Base-by-base conservation (phyloP, 2,329 filamentous ascomycete species). In the Bipolaris zeicola region DNA sequence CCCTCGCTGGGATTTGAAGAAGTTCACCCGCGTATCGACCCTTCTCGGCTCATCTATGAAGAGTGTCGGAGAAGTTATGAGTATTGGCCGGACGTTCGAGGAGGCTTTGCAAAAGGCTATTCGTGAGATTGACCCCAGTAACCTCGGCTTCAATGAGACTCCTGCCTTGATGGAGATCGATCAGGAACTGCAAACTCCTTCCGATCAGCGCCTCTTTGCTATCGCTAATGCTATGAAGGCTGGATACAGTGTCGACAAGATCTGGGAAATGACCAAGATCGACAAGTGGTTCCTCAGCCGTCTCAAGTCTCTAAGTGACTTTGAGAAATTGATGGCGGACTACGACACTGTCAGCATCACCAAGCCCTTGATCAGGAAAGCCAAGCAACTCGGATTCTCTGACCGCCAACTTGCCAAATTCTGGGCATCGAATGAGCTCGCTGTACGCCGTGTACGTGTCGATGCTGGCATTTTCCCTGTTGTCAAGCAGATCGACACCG, bases 21-120 rank as follows among this genome's bases (percentile, higher is more conserved):
- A 99, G 81, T 99, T 99, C 79, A 96, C 91, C 26, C 88, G 95
- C 65, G 95, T 98, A 20, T 98, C 94, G 3, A 98, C 93, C 1
- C 89, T 96, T 73, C 89, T 99, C 22, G 94, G 93, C 28, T 98
- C 95, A 3, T 96, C 94, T 11, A 99, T 99, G 95, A 99, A 98
- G 88, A 96, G 92, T 85, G 93, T 99, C 50, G 95, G 95, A 72
- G 95, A 99, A 77, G 95, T 99, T 65, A 98, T 99, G 95, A 94
- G 90, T 71, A 97, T 99, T 66, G 95, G 95, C 55, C 84, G 95
- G 64, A 96, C 91, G 0, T 99, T 99, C 68, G 95, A 99, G 78
- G 95, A 99, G 79, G 95, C 95, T 7, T 96, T 99, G 39, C 95
- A 99, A 71, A 99, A 98, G 78, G 95, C 95, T 18, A 99, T 99